Conservation (phyloP, 805 yeast species). For the Cyberlindnera samutprakarnensis region DNA sequence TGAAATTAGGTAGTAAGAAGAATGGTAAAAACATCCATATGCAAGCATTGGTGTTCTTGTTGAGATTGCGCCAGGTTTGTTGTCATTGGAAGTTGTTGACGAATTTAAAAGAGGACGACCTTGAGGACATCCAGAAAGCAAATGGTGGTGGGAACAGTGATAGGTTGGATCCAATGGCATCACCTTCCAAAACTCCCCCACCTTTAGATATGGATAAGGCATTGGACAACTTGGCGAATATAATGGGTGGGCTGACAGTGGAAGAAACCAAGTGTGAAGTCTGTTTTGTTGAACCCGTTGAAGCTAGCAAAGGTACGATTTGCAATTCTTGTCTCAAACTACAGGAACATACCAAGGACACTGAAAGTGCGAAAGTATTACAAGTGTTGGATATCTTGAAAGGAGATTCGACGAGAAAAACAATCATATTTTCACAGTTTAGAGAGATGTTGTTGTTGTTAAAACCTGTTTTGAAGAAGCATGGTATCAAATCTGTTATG, state of each 20-base stretch:
- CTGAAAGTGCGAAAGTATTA: slow-evolving; percentile 28
- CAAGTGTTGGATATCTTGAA: slow-evolving; percentile 27
- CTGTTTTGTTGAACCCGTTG: slow-evolving; percentile 11
- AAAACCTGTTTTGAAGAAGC: slow-evolving; percentile 21
- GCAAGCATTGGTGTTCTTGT: slow-evolving; percentile 22
- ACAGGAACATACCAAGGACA: slow-evolving; percentile 10
- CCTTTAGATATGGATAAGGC: slow-evolving; percentile 10
- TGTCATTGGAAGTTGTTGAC: slow-evolving; percentile 26
- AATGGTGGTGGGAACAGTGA: not conserved
- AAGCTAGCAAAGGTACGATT: slow-evolving; percentile 6
- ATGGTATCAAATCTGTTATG: slow-evolving; percentile 24
- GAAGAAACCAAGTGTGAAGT: slow-evolving; percentile 20
- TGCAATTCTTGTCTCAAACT: slow-evolving; percentile 12
- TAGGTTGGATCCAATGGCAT: not conserved
- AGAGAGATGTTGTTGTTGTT: slow-evolving; percentile 27
- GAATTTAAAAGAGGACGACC: slow-evolving; percentile 9
- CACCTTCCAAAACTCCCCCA: slow-evolving; percentile 7
- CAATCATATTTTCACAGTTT: slow-evolving; percentile 40
- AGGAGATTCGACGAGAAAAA: slow-evolving; percentile 28
- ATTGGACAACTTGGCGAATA: slow-evolving; percentile 15
- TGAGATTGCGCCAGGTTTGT: slow-evolving; percentile 31
- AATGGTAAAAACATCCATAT: slow-evolving; percentile 15
- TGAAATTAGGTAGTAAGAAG: slow-evolving; percentile 7
- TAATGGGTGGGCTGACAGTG: slow-evolving; percentile 18
- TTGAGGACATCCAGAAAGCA: slow-evolving; percentile 7